These are phyloP conservation scores for Ophiostoma australiae DNA, from an alignment of 2,329 filamentous ascomycete genomes.

Conservation along the genomic window DNA sequence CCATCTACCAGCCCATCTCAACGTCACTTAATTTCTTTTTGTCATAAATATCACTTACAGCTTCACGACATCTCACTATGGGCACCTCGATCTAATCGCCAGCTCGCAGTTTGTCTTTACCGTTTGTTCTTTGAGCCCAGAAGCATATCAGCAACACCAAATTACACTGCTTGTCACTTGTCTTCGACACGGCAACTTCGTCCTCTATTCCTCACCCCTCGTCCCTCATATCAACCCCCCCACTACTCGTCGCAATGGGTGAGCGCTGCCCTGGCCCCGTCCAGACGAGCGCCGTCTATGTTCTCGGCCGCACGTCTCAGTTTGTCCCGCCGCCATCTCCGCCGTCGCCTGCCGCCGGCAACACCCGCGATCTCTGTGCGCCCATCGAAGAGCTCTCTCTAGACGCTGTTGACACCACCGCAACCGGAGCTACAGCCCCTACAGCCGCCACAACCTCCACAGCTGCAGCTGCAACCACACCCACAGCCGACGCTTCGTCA, in stretches of 20 bases:
- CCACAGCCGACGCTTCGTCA: not conserved
- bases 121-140: not conserved
- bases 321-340: conserved; percentile 47
- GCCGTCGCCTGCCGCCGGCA: conserved; percentile 42
- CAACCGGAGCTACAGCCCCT: not conserved
- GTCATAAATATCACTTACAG: conserved; percentile 3
- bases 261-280: conserved; percentile 38
- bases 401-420: conserved; percentile 33
- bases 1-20: not conserved
- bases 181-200: not conserved
- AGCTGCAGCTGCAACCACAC: not conserved
- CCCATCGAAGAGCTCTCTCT: conserved; percentile 38
- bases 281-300: conserved; percentile 49
- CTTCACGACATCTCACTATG: conserved; percentile 13
- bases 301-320: conserved; percentile 39
- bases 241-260: conserved; percentile 19
- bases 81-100: conserved; percentile 6
- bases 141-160: not conserved
- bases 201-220: not conserved
- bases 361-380: conserved; percentile 32
- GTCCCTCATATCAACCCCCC: not conserved
- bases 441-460: not conserved
- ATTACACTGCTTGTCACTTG: not conserved
- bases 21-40: not conserved
- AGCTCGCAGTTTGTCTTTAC: not conserved